phyloP scores from a whole-genome alignment of 2,329 filamentous ascomycete species.

The Lomentospora prolificans region DNA sequence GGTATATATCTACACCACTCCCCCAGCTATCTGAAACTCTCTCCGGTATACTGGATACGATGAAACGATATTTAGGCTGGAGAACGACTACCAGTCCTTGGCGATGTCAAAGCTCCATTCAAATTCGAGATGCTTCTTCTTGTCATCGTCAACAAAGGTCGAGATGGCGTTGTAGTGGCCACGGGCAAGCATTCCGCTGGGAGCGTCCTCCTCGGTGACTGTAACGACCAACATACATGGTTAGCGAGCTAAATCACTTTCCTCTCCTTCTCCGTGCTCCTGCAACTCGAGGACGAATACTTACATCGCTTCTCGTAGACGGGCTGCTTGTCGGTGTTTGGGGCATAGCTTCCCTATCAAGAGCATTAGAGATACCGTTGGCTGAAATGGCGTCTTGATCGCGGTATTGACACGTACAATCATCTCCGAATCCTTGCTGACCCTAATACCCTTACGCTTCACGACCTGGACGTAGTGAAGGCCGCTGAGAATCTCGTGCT shows the following conservation, averaged over 20 bases:
- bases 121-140: constrained; percentile 81
- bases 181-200: constrained; percentile 79
- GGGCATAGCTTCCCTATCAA: constrained; percentile 75
- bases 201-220: constrained; percentile 90
- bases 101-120: constrained; percentile 94
- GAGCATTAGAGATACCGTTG: constrained; percentile 1
- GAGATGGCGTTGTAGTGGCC: constrained; percentile 85
- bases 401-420: too few relatives aligned
- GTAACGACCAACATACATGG: not conserved
- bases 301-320: constrained; percentile 87
- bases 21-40: not conserved
- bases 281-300: constrained; percentile 23
- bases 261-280: not conserved
- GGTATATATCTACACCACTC: constrained; percentile 9
- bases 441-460: constrained; percentile 76
- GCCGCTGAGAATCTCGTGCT: constrained; percentile 91
- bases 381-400: too few relatives aligned
- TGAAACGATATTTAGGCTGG: not conserved
- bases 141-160: constrained; percentile 91
- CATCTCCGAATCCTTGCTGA: constrained; percentile 97
- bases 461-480: constrained; percentile 93
- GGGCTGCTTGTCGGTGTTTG: constrained; percentile 80
- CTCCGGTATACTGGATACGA: not conserved
- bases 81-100: constrained; percentile 71
- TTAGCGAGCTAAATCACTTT: not conserved